phyloP scores from a whole-genome alignment of 1,139 yeast genomes.

The Pichia sp. region DNA sequence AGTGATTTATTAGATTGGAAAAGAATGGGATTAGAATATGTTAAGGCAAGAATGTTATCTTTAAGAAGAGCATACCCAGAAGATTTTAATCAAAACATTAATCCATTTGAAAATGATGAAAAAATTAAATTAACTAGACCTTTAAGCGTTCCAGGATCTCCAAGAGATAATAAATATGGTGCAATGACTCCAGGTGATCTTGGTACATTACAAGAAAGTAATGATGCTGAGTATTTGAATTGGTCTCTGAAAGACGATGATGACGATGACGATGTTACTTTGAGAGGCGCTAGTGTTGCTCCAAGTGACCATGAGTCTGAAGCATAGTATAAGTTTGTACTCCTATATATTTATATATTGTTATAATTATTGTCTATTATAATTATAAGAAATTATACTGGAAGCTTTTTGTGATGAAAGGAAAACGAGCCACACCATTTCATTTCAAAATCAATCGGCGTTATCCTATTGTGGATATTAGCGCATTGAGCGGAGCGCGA shows the following conservation, averaged over 20 bases:
- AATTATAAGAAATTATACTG: no score
- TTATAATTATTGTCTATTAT: no score
- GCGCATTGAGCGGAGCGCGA: no score
- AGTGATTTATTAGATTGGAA: constrained; percentile 95
- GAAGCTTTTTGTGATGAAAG: no score
- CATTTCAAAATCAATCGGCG: no score
- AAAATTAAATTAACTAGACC: constrained; percentile 82
- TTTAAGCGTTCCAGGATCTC: constrained; percentile 93
- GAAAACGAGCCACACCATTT: no score
- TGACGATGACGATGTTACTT: constrained; percentile 34
- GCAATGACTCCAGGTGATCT: constrained; percentile 96
- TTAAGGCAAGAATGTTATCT: constrained; percentile 89
- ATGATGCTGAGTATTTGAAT: constrained; percentile 66
- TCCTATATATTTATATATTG: no score
- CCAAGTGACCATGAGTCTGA: constrained; percentile 27
- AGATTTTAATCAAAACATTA: constrained; percentile 46
- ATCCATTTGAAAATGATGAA: constrained; percentile 51
- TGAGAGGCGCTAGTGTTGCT: constrained; percentile 37
- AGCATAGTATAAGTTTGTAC: background rate
- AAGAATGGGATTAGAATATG: constrained; percentile 94
- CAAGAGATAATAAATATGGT: constrained; percentile 56
- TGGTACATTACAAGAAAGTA: constrained; percentile 91
- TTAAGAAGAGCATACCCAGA: constrained; percentile 92
- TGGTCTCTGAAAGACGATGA: constrained; percentile 59
- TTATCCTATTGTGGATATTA: no score